Percentiles rank a stretch among this genome's conserved stretches.
Conservation (phyloP, 495 filamentous ascomycete genomes). For the Aspergillus taichungensis region DNA sequence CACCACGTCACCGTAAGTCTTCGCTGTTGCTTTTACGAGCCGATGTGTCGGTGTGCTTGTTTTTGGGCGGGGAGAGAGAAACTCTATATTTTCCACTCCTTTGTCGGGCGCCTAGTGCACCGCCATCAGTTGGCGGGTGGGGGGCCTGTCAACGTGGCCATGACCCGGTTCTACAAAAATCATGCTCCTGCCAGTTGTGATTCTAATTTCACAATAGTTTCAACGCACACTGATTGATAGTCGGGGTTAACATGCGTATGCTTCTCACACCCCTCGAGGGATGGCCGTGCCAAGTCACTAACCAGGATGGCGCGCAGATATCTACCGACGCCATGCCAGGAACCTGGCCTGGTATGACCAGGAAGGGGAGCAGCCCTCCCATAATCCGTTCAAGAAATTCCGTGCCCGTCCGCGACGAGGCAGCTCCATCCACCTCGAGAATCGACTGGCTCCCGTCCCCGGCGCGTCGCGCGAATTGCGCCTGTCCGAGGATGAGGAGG, state of each 20-base stretch:
- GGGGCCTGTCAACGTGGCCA: too few species aligned
- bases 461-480: constrained; percentile 19
- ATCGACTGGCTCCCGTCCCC: constrained; percentile 6
- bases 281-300: background rate
- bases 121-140: too few species aligned
- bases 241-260: background rate
- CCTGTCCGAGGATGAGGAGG: constrained; percentile 14
- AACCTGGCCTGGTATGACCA: constrained; percentile 40
- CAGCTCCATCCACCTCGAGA: constrained; percentile 27
- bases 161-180: background rate
- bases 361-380: constrained; percentile 30
- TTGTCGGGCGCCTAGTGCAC: too few species aligned
- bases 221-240: too few species aligned
- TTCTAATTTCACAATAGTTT: too few species aligned
- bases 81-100: too few species aligned
- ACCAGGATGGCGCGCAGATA: constrained; percentile 23
- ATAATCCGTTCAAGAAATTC: constrained; percentile 45
- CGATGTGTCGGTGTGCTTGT: background rate
- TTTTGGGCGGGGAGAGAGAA: too few species aligned
- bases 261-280: background rate
- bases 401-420: constrained; percentile 19
- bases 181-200: background rate
- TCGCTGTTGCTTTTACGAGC: too few species aligned
- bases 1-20: too few species aligned
- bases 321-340: constrained; percentile 34